Evolutionary conservation across 1,139 yeast genomes (phyloP), one percentile per base, ranked within the genome.

Genomic region (Taphrina sp.): DNA sequence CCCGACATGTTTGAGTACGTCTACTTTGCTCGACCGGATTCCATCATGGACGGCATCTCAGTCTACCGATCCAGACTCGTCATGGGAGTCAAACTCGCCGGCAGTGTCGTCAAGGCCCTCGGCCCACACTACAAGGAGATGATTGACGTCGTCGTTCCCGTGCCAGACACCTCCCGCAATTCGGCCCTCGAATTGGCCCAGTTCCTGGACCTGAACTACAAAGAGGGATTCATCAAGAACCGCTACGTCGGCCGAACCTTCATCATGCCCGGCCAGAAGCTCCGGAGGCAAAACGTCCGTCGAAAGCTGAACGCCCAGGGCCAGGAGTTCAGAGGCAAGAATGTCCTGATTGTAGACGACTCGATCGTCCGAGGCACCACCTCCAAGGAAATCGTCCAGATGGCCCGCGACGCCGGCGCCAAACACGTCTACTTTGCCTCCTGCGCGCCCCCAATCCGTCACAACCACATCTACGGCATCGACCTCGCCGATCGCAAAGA

Each of bases 401-500:
- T 92, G 98, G 98, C 98, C 12, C 81, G 86, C 65, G 98, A 92
- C 70, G 96, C 97, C 3, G 98, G 98, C 57, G 98, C 98, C 38
- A 82, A 80, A 60, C 83, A 82, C 63, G 98, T 92, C 16, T 92
- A 81, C 69, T 85, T 94, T 70, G 98, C 98, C 0, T 86, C 95
- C 19, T 94, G 97, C 68, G 95, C 98, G 23, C 98, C 98, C 33
- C 95, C 96, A 26, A 92, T 92, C 67, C 81, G 98, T 70, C 82
- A 77, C 72, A 92, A 92, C 72, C 98, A 92, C 69, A 88, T 92
- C 60, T 94, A 94, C 69, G 98, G 98, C 69, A 92, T 92, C 64
- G 98, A 92, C 73, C 77, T 92, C 62, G 97, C 98, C 29, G 97
- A 92, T 66, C 87, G 95, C 57, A 86, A 82, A 72, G 96, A 96